Evolutionary conservation across 345 rosid species (phyloP), one percentile per base, ranked within the genome.

Genomic region (Gossypium mustelinum): DNA sequence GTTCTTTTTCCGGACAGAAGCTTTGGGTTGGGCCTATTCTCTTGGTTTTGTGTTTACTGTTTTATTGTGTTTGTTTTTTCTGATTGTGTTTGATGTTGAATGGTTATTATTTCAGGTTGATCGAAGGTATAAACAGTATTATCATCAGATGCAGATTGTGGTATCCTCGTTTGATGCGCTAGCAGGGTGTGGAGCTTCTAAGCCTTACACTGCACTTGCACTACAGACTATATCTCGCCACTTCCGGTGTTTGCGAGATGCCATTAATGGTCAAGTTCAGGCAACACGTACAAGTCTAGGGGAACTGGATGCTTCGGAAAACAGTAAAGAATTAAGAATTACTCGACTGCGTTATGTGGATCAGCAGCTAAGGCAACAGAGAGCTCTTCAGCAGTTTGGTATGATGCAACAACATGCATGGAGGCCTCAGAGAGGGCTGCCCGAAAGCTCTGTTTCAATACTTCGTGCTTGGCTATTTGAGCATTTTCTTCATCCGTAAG

Each of bases 401-500:
- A 87, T 95, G 90, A 89, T 91, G 93, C 94, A 89, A 57, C 97
- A 86, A 55, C 96, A 95, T 48, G 85, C 88, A 9, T 95, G 99
- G 99, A 86, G 97, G 81, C 98, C 98, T 60, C 99, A 95, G 78
- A 90, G 98, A 56, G 99, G 98, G 18, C 80, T 95, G 70, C 99
- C 99, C 73, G 98, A 93, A 75, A 91, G 86, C 73, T 91, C 99
- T 52, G 97, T 95, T 73, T 85, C 97, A 24, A 61, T 91, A 71
- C 99, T 95, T 76, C 99, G 99, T 12, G 97, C 99, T 70, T 93
- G 99, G 99, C 87, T 95, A 25, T 95, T 95, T 47, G 99, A 95
- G 87, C 99, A 95, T 89, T 93, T 95, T 78, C 98, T 95, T 76
- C 96, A 95, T 56, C 99, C 98, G 98, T 95, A 90, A 84, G 80